Evolutionary conservation across 768 basidiomycete genomes (phyloP), one percentile per base, ranked within the genome.

Genomic region (Calvatia gigantea): DNA sequence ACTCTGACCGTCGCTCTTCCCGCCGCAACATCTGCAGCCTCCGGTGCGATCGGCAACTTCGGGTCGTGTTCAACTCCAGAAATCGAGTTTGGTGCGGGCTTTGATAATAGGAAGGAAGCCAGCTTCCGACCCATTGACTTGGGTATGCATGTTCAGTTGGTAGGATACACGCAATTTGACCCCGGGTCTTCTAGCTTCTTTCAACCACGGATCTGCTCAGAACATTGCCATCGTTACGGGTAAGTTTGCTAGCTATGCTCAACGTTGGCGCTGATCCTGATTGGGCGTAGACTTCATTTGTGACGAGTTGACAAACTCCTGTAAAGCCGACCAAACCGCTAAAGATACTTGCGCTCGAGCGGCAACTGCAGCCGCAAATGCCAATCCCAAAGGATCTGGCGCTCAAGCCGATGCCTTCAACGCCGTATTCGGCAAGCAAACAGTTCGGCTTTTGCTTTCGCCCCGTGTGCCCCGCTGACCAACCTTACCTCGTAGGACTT

Each of bases 351-450:
- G 84, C 56, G 65, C 62, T 1, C 61, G 58, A 6, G 79, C 78
- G 7, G 43, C 65, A 39, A 58, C 72, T 29, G 77, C 79, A 50
- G 81, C 81, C 15, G 64, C 66, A 53, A 35, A 37, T 33, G 69
- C 76, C 32, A 73, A 69, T 7, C 45, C 74, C 1, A 70, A 72
- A 5, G 71, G 70, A 57, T 74, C 73, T 28, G 84, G 84, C 59
- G 75, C 70, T 9, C 80, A 83, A 61, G 84, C 85, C 14, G 85
- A 86, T 65, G 77, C 72, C 3, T 87, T 85, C 76, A 86, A 87
- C 67, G 73, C 71, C 15, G 77, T 67, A 39, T 83, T 86, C 59
- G 82, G 80, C 17, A 75, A 81, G 57, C 67, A 44, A 3, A 84
- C 83, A 45, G 75, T 76, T 45, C 45, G 71, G n/a, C n/a, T n/a